phyloP scores from a whole-genome alignment of 371 early-diverging fungal genomes.

The Syncephalis fuscata region DNA sequence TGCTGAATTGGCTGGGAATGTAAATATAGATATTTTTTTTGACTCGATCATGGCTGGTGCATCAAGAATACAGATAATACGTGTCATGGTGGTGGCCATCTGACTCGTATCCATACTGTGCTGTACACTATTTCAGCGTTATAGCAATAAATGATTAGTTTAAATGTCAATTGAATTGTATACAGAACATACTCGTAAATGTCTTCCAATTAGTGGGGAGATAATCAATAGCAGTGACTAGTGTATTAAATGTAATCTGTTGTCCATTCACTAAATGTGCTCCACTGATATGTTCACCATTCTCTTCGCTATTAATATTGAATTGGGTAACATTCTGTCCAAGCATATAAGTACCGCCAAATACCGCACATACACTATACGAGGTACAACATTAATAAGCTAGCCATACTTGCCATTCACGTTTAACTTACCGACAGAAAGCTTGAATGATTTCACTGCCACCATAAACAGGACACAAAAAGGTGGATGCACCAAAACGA shows the following conservation, averaged over 20 bases:
- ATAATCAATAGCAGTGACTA: conserved; percentile 6
- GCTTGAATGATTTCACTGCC: conserved; percentile 83
- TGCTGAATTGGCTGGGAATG: too few relatives aligned
- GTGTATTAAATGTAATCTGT: conserved; percentile 3
- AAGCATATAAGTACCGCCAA: conserved; percentile 78
- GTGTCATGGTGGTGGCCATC: too few relatives aligned
- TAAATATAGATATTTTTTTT: too few relatives aligned
- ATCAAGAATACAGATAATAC: too few relatives aligned
- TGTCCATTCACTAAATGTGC: conserved; percentile 2
- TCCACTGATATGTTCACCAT: conserved; percentile 1
- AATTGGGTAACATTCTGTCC: conserved; percentile 2
- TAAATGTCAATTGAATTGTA: too few relatives aligned
- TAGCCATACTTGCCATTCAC: not conserved
- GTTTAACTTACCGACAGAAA: conserved; percentile 53
- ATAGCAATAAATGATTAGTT: too few relatives aligned
- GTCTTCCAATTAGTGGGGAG: not conserved
- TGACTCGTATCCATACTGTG: too few relatives aligned
- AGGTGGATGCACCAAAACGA: conserved; percentile 69
- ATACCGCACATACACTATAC: conserved; percentile 62
- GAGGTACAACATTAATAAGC: not conserved
- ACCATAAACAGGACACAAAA: conserved; percentile 73
- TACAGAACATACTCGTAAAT: not conserved
- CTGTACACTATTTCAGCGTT: too few relatives aligned
- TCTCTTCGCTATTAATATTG: not conserved
- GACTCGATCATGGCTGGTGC: too few relatives aligned